Evolutionary conservation across 495 filamentous ascomycete species (phyloP).

Genomic region (Penicillium soppii): DNA sequence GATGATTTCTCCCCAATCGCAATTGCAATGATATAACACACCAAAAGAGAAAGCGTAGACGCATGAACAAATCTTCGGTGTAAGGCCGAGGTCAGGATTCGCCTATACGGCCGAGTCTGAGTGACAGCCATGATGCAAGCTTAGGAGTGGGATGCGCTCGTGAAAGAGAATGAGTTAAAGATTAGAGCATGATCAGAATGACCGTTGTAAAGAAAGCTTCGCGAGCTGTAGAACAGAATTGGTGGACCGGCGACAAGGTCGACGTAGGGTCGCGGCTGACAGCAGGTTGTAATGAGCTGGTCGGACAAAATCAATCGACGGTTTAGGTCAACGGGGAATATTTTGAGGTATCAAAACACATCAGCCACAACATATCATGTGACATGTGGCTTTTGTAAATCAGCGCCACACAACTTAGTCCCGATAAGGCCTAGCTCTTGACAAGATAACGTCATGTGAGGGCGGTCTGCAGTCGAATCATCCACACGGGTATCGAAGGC

Average conservation of each 20-base stretch:
- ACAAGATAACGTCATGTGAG: slow-evolving; percentile 34
- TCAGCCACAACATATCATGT: slow-evolving; percentile 37
- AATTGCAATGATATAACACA: slow-evolving; percentile 75
- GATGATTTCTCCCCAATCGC: slow-evolving; percentile 68
- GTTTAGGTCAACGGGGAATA: slow-evolving; percentile 21
- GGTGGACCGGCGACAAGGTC: slow-evolving; percentile 2
- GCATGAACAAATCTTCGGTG: slow-evolving; percentile 83
- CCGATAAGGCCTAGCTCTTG: slow-evolving; percentile 15
- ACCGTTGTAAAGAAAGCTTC: slow-evolving; percentile 10
- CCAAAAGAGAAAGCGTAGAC: slow-evolving; percentile 58
- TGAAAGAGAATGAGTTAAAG: slow-evolving; percentile 20
- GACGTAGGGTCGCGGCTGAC: slow-evolving; percentile 6
- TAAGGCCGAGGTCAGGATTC: slow-evolving; percentile 85
- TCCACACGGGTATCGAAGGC: slow-evolving; percentile 19
- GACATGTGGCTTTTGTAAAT: slow-evolving; percentile 1
- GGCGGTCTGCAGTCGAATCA: slow-evolving; percentile 26
- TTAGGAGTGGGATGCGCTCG: slow-evolving; percentile 28
- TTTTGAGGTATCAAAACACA: slow-evolving; percentile 45
- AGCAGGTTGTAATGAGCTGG: slow-evolving; percentile 4
- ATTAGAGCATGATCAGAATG: slow-evolving; percentile 39
- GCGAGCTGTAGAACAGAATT: slow-evolving; percentile 6
- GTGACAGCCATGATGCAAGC: slow-evolving; percentile 46
- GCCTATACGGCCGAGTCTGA: slow-evolving; percentile 67
- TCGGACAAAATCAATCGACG: slow-evolving; percentile 12
- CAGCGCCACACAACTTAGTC: slow-evolving; percentile 14